A percentile compares a stretch with the other conserved stretches of the same genome.
Evolutionary conservation across 805 yeast species (phyloP).

Genomic region (Candida parachauliodes): DNA sequence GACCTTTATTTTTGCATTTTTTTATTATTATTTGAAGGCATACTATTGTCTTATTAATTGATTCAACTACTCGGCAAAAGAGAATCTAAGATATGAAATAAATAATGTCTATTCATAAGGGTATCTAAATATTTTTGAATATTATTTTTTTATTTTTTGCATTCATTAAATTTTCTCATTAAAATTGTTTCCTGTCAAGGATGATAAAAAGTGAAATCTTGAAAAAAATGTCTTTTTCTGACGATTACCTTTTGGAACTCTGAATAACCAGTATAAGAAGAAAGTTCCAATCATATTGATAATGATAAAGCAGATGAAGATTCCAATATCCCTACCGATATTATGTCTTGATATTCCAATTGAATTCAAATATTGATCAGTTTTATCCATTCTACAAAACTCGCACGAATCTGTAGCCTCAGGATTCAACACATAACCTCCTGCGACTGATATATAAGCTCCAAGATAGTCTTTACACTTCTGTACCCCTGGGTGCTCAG

Average conservation of each 20-base stretch:
- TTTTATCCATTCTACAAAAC: conserved; percentile 22
- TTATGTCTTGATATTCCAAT: conserved; percentile 19
- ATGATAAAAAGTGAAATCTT: neutral
- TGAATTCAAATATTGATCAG: conserved; percentile 24
- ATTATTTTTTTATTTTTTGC: no score
- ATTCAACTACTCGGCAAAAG: no score
- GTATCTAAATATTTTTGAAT: no score
- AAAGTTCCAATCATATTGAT: conserved; percentile 25
- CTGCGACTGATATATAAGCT: conserved; percentile 20
- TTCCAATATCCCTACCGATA: conserved; percentile 28
- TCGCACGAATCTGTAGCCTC: conserved; percentile 17
- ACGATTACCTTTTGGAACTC: conserved; percentile 36
- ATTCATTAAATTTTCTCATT: no score
- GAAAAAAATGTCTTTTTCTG: conserved; percentile 6
- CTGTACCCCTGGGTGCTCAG: conserved; percentile 17
- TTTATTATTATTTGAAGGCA: neutral
- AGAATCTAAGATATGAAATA: no score
- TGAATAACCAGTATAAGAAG: conserved; percentile 37
- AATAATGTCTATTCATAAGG: conserved; percentile 1
- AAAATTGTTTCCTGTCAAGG: neutral
- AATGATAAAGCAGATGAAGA: conserved; percentile 22
- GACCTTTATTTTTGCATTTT: conserved; percentile 1
- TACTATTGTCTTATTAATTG: no score
- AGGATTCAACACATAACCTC: conserved; percentile 19
- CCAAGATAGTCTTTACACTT: conserved; percentile 28